phyloP scores from a whole-genome alignment of 148 eudicot species.

The Vaccinium darrowii region DNA sequence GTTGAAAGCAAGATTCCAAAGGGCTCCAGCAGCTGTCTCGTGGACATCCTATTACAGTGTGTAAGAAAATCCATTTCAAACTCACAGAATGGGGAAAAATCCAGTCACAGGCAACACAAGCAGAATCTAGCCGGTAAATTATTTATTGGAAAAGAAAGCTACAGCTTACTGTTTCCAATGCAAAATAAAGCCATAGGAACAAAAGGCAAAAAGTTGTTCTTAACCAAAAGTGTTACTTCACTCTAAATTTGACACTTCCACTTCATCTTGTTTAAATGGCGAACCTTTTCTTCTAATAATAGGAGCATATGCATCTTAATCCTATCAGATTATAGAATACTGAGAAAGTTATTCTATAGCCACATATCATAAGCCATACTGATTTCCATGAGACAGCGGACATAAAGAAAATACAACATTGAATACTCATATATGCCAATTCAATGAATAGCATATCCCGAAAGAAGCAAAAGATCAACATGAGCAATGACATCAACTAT shows the following conservation, averaged over 20 bases:
- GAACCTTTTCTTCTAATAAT: background rate
- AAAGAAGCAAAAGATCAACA: background rate
- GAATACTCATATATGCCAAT: background rate
- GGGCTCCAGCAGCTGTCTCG: conserved; percentile 99
- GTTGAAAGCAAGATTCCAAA: conserved; percentile 94
- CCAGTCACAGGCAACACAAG: background rate
- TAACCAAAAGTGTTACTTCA: background rate
- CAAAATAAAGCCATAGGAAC: background rate
- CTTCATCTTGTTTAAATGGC: background rate
- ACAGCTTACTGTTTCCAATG: background rate
- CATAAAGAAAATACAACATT: background rate
- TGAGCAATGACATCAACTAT: background rate
- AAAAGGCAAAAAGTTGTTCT: background rate
- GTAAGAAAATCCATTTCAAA: background rate
- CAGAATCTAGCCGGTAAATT: background rate
- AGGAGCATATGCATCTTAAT: background rate
- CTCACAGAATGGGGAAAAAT: background rate
- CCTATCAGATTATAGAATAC: background rate
- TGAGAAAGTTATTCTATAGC: background rate
- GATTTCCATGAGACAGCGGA: background rate
- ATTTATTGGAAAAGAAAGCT: background rate
- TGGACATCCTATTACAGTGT: conserved; percentile 72
- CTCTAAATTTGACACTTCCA: background rate
- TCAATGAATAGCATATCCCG: background rate
- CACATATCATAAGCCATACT: background rate